phyloP scores from a whole-genome alignment of 495 filamentous ascomycete genomes.

The Aspergillus steynii region DNA sequence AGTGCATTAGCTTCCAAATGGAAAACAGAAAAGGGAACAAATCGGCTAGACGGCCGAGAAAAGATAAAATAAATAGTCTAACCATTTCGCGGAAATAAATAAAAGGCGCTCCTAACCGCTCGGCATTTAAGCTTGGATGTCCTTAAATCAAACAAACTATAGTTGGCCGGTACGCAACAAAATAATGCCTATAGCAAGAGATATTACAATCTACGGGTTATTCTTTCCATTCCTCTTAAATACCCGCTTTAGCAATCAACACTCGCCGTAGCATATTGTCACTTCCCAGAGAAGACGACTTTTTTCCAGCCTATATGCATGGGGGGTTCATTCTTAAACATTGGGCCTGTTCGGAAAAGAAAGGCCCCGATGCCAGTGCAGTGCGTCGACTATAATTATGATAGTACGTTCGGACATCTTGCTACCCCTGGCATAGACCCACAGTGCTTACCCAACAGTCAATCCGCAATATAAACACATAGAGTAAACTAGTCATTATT shows the following conservation, averaged over 20 bases:
- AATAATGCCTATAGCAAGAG: not conserved
- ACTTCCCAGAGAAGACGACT: not conserved
- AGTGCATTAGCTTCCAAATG: constrained; percentile 1
- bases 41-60: constrained; percentile 1
- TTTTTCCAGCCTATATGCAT: not conserved
- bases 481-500: no score
- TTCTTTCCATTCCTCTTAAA: not conserved
- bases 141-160: not conserved
- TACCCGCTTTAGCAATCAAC: constrained; percentile 1
- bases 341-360: constrained; percentile 1
- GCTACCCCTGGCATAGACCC: no score
- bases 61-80: constrained; percentile 1
- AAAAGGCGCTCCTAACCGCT: no score
- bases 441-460: no score
- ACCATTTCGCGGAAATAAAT: not conserved
- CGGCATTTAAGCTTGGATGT: not conserved
- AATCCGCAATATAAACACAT: no score
- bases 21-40: not conserved
- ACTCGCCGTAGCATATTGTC: not conserved
- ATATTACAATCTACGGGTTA: not conserved
- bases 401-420: no score
- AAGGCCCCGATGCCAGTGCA: not conserved
- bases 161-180: constrained; percentile 3
- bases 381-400: not conserved
- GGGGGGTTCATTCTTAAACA: not conserved